Evolutionary conservation across 2,329 filamentous ascomycete genomes (phyloP), one percentile per base, ranked within the genome.

Genomic region (Domatiomyces globalis): DNA sequence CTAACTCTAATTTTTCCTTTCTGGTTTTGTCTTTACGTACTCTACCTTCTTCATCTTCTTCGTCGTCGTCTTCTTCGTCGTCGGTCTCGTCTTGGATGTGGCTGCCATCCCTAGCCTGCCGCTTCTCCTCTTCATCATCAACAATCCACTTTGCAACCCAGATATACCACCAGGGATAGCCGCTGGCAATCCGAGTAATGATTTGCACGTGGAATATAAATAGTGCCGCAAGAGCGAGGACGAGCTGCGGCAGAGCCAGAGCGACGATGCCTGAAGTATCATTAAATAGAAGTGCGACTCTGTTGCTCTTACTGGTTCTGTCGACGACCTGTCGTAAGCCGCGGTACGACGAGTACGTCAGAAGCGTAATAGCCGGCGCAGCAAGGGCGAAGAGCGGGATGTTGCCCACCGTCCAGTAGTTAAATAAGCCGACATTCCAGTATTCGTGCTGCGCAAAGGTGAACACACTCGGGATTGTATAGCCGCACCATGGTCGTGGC

Each of bases 201-300:
- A 98, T 94, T 67, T 98, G 92, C 22, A 95, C 84, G 64, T 98
- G 92, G 63, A 94, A 94, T 56, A 73, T 87, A 10, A 83, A 87
- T 18, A 89, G 67, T 18, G 87, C 85, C 53, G 90, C 66, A 2
- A 78, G 54, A 1, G 84, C 82, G 17, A 98, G 72, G 2, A 89
- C 52, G 1, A 85, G 67, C 66, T 98, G 90, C 3, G 80, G 77
- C 2, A 82, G 67, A 1, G 87, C 87, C 54, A 95, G 71, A 49
- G 44, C 54, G 19, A 49, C 47, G 42, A 19, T 4, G 17, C 36
- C 42, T 22, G 22, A n/a, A 17, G 27, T 44, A 15, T 39, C 33
- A 10, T 39, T 39, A 15, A 15, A 39, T 39, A 39, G 2, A 39
- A 15, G 10, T 15, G 33, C 33, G 10, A 39, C 12, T 4, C 33